phyloP scores from a whole-genome alignment of 177 flowering plant species.

The Vitis hybrid region DNA sequence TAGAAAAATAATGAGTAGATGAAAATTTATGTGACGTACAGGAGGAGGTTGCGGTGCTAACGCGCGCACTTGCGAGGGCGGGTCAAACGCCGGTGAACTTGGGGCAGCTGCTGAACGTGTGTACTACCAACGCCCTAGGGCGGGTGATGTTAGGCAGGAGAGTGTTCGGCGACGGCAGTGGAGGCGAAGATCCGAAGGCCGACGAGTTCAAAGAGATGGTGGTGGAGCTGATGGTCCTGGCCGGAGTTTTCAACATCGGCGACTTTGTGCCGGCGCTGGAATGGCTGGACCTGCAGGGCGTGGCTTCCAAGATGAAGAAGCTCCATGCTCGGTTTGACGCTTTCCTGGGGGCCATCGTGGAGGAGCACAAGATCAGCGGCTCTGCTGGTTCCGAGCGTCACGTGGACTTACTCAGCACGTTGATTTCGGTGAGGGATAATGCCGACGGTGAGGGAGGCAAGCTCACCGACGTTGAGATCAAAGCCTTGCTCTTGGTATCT shows the following conservation, averaged over 20 bases:
- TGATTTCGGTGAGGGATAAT: conserved; percentile 46
- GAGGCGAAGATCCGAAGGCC: conserved; percentile 40
- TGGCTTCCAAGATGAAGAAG: conserved; percentile 73
- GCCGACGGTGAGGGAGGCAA: conserved; percentile 50
- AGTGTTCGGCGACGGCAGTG: conserved; percentile 54
- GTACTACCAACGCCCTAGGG: conserved; percentile 70
- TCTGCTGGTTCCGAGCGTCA: conserved; percentile 5
- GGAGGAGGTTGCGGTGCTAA: conserved; percentile 62
- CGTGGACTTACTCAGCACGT: conserved; percentile 44
- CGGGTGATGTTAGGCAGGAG: conserved; percentile 67
- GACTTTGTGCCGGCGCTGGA: conserved; percentile 83
- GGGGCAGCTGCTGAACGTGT: conserved; percentile 57
- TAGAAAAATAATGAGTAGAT: too few species aligned
- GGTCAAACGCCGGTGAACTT: conserved; percentile 30
- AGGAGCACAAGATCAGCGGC: conserved; percentile 44
- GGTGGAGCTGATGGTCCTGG: conserved; percentile 79
- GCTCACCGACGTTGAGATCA: conserved; percentile 77
- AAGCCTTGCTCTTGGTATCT: conserved; percentile 78
- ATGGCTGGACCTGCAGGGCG: conserved; percentile 75
- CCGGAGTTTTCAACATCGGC: conserved; percentile 82
- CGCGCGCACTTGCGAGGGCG: conserved; percentile 33
- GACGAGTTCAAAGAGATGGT: conserved; percentile 89
- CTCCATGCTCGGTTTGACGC: conserved; percentile 69
- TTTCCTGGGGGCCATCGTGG: conserved; percentile 52
- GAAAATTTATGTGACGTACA: conserved; percentile 6